Conservation (phyloP, 345 rosid species). For the Rhodomyrtus tomentosa region DNA sequence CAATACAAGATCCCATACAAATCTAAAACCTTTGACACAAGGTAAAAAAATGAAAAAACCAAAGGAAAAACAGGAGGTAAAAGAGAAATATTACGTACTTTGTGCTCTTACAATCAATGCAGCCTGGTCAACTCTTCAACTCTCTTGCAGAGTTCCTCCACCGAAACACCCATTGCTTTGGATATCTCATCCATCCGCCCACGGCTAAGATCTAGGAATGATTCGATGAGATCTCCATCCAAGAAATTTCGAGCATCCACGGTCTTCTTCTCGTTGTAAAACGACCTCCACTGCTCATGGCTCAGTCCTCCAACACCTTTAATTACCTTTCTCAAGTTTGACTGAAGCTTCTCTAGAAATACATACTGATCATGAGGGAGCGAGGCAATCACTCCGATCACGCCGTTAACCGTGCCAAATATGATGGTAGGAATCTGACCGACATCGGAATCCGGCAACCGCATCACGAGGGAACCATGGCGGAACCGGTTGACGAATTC, state of each 20-base stretch:
- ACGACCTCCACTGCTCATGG: slow-evolving; percentile 95
- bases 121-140: slow-evolving; percentile 85
- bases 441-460: slow-evolving; percentile 81
- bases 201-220: slow-evolving; percentile 68
- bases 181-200: slow-evolving; percentile 75
- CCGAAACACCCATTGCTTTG: slow-evolving; percentile 46
- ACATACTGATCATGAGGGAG: slow-evolving; percentile 66
- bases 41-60: background rate
- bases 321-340: slow-evolving; percentile 68
- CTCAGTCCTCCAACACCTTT: slow-evolving; percentile 93
- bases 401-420: slow-evolving; percentile 80
- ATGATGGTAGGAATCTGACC: slow-evolving; percentile 81
- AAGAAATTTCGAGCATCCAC: slow-evolving; percentile 68
- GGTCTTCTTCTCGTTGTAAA: slow-evolving; percentile 76
- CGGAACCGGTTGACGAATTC: slow-evolving; percentile 81
- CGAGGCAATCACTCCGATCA: slow-evolving; percentile 87
- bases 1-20: background rate
- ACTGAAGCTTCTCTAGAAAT: slow-evolving; percentile 73
- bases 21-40: background rate
- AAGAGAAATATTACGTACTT: background rate
- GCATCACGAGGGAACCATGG: slow-evolving; percentile 96
- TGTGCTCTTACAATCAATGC: slow-evolving; percentile 32
- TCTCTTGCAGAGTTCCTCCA: slow-evolving; percentile 80
- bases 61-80: background rate
- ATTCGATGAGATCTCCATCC: slow-evolving; percentile 82